A percentile compares a stretch with the other conserved stretches of the same genome.
These are phyloP conservation scores for Aurinia saxatilis DNA, from an alignment of 345 rosid species.

Conservation along the genomic window DNA sequence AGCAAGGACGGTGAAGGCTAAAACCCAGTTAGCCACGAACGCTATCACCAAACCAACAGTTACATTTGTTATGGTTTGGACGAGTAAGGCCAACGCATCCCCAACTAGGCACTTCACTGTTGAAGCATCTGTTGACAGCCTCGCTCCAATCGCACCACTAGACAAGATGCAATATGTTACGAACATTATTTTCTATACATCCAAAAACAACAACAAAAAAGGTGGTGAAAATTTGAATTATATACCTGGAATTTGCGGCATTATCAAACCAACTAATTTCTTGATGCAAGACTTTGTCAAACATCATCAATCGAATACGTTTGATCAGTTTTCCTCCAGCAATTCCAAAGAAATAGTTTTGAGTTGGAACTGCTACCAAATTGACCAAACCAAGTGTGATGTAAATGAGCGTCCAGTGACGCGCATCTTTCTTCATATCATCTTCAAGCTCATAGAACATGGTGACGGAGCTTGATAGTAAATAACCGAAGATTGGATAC, in stretches of 20 bases:
- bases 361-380: constrained; percentile 17
- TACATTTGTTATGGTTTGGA: constrained; percentile 37
- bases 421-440: constrained; percentile 1
- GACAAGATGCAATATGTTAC: not conserved
- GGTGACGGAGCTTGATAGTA: constrained; percentile 48
- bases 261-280: too few relatives aligned
- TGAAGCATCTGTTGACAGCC: constrained; percentile 53
- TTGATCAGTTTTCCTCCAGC: constrained; percentile 61
- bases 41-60: constrained; percentile 41
- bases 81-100: constrained; percentile 39
- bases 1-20: constrained; percentile 35
- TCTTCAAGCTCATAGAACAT: constrained; percentile 43
- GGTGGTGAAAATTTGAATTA: not conserved
- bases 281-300: constrained; percentile 60
- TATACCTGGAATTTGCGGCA: not conserved
- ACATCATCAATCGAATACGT: constrained; percentile 51
- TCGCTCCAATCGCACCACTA: constrained; percentile 46
- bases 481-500: constrained; percentile 56
- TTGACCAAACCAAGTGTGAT: not conserved
- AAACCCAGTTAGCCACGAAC: constrained; percentile 46
- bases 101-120: constrained; percentile 45
- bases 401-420: not conserved
- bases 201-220: not conserved
- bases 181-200: not conserved
- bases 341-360: constrained; percentile 53